Conservation (phyloP, 2,329 filamentous ascomycete species). For the Purpureocillium lavendulum region DNA sequence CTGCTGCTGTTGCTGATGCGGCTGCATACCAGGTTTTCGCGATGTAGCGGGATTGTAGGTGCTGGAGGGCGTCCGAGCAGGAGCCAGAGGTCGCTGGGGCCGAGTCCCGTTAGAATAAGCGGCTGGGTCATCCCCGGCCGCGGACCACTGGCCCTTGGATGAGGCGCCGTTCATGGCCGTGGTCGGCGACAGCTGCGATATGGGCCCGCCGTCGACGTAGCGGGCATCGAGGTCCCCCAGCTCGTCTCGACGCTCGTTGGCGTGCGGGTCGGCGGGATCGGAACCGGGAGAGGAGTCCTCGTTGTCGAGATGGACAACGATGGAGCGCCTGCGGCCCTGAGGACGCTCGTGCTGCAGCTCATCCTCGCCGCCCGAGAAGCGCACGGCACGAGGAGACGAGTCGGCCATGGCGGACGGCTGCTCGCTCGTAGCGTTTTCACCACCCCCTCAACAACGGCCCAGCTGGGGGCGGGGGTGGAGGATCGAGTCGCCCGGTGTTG, state of each 20-base stretch:
- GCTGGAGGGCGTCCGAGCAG: slow-evolving; percentile 66
- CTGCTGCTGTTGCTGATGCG: slow-evolving; percentile 15
- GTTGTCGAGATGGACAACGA: slow-evolving; percentile 14
- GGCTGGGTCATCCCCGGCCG: slow-evolving; percentile 17
- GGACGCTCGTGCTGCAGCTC: slow-evolving; percentile 31
- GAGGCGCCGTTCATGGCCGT: slow-evolving; percentile 31
- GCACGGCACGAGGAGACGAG: slow-evolving; percentile 45
- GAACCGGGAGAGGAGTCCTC: slow-evolving; percentile 17
- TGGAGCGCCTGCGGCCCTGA: slow-evolving; percentile 27
- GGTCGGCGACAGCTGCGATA: slow-evolving; percentile 32
- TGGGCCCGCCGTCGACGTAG: slow-evolving; percentile 33
- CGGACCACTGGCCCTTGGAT: slow-evolving; percentile 29
- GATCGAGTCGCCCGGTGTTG: not conserved
- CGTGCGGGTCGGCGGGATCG: slow-evolving; percentile 30
- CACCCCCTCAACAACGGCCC: slow-evolving; percentile 3
- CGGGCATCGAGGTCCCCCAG: slow-evolving; percentile 30
- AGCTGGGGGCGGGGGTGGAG: not conserved
- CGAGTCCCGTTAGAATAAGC: slow-evolving; percentile 28
- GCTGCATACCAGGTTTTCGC: slow-evolving; percentile 35
- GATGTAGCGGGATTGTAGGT: slow-evolving; percentile 67
- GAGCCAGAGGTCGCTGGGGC: slow-evolving; percentile 58
- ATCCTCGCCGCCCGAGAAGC: slow-evolving; percentile 44
- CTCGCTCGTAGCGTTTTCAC: slow-evolving; percentile 4
- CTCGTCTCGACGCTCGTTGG: slow-evolving; percentile 40
- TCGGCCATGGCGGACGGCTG: slow-evolving; percentile 28